phyloP scores from a whole-genome alignment of 257 asterid genomes.

The Primulina huaijiensis region DNA sequence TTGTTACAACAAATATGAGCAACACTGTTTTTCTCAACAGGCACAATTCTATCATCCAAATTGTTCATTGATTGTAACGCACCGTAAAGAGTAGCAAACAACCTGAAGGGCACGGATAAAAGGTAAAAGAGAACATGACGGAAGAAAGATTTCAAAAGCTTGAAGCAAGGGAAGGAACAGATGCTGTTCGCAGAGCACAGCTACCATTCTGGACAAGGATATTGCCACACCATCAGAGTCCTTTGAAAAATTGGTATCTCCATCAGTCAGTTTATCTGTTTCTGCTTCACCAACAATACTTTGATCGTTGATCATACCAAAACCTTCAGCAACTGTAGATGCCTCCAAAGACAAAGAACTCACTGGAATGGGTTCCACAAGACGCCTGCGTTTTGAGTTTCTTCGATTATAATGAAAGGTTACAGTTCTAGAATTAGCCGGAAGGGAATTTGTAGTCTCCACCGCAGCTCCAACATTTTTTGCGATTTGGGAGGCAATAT shows the following conservation, averaged over 20 bases:
- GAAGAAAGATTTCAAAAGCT: conserved; percentile 97
- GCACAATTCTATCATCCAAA: conserved; percentile 7
- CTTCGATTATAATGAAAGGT: conserved; percentile 77
- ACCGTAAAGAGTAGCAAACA: conserved; percentile 27
- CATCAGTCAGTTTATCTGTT: conserved; percentile 40
- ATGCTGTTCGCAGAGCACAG: conserved; percentile 88
- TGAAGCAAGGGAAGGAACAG: conserved; percentile 84
- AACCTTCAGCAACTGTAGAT: conserved; percentile 45
- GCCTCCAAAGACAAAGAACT: conserved; percentile 38
- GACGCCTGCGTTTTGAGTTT: conserved; percentile 80
- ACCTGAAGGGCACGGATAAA: conserved; percentile 98
- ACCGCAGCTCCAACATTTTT: conserved; percentile 92
- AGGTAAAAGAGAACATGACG: conserved; percentile 93
- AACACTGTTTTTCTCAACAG: conserved; percentile 19
- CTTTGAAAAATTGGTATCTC: conserved; percentile 37
- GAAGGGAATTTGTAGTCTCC: conserved; percentile 76
- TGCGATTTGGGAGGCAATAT: conserved; percentile 83
- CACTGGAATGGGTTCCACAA: conserved; percentile 54
- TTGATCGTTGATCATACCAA: conserved; percentile 39
- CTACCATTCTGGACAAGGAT: conserved; percentile 80
- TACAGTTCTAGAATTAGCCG: conserved; percentile 61
- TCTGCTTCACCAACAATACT: conserved; percentile 49
- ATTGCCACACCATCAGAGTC: conserved; percentile 58
- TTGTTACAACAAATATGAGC: conserved; percentile 5
- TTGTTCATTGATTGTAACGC: conserved; percentile 17